Evolutionary conservation across 345 rosid species (phyloP).

Genomic region (Ceriops decandra): DNA sequence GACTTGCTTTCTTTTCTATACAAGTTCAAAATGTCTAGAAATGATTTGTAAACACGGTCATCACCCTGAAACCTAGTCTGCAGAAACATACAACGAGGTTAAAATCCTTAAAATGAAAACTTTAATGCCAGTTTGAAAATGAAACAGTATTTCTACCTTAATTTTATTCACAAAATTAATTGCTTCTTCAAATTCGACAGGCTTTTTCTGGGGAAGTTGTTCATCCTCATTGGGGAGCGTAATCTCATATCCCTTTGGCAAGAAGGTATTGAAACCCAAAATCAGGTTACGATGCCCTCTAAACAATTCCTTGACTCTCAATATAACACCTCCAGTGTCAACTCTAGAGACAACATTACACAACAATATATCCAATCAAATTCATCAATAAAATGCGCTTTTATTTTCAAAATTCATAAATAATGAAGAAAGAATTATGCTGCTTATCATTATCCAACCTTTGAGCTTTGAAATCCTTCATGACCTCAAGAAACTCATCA

Average conservation of each 20-base stretch:
- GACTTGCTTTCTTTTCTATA: slow-evolving; percentile 35
- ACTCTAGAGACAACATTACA: slow-evolving; percentile 19
- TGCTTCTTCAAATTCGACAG: slow-evolving; percentile 39
- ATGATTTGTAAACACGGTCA: slow-evolving; percentile 31
- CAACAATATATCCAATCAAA: background rate
- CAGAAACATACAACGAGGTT: slow-evolving; percentile 14
- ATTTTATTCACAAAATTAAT: slow-evolving; percentile 36
- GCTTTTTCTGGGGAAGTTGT: slow-evolving; percentile 33
- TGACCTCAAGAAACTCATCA: slow-evolving; percentile 36
- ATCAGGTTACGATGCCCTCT: slow-evolving; percentile 37
- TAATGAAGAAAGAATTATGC: background rate
- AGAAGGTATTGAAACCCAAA: slow-evolving; percentile 39
- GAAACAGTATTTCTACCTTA: slow-evolving; percentile 21
- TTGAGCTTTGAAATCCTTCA: slow-evolving; percentile 41
- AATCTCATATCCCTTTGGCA: slow-evolving; percentile 38
- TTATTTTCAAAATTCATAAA: background rate
- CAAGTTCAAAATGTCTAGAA: slow-evolving; percentile 35
- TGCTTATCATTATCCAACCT: slow-evolving; percentile 19
- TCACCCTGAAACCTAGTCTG: slow-evolving; percentile 37
- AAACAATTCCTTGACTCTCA: slow-evolving; percentile 35
- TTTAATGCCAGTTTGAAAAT: background rate
- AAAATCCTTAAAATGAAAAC: background rate
- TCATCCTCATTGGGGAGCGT: slow-evolving; percentile 32
- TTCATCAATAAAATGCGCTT: background rate
- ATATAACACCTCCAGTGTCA: slow-evolving; percentile 36